Conservation (phyloP, 2,329 filamentous ascomycete species). For the Pseudogymnoascus sp. region DNA sequence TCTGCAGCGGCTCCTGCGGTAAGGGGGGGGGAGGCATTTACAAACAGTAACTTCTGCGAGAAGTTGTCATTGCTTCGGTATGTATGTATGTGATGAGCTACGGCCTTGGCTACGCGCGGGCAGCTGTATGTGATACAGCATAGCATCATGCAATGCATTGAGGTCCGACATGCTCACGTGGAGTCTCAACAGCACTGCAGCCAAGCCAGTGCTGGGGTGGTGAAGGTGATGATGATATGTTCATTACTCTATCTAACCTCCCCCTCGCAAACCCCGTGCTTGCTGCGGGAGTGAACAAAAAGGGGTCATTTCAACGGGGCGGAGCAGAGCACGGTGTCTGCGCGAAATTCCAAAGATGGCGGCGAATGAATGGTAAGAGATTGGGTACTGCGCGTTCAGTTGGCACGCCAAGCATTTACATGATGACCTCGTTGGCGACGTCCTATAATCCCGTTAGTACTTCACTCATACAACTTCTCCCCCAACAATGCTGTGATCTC, state of each 20-base stretch:
- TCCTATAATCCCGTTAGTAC: slow-evolving; percentile 48
- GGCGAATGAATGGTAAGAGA: neutral
- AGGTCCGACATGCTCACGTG: neutral
- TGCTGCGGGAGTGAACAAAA: neutral
- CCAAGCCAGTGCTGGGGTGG: no score
- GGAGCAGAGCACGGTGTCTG: neutral
- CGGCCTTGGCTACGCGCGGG: neutral
- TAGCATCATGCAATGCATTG: neutral
- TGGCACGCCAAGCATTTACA: slow-evolving; percentile 46
- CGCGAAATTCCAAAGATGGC: neutral
- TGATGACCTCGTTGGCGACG: slow-evolving; percentile 81
- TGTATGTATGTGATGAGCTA: neutral
- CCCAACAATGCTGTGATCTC: neutral
- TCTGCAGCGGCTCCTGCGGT: neutral
- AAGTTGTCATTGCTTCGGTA: neutral
- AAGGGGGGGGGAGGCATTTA: neutral
- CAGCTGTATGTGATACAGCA: neutral
- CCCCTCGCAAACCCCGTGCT: neutral
- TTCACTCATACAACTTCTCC: neutral
- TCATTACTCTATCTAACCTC: neutral
- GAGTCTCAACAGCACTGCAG: neutral
- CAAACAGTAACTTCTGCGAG: neutral
- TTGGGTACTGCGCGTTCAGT: neutral
- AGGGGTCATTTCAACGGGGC: neutral
- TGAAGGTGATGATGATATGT: neutral